Evolutionary conservation across 2,329 filamentous ascomycete genomes (phyloP).

Genomic region (Chaetomium strumarium): DNA sequence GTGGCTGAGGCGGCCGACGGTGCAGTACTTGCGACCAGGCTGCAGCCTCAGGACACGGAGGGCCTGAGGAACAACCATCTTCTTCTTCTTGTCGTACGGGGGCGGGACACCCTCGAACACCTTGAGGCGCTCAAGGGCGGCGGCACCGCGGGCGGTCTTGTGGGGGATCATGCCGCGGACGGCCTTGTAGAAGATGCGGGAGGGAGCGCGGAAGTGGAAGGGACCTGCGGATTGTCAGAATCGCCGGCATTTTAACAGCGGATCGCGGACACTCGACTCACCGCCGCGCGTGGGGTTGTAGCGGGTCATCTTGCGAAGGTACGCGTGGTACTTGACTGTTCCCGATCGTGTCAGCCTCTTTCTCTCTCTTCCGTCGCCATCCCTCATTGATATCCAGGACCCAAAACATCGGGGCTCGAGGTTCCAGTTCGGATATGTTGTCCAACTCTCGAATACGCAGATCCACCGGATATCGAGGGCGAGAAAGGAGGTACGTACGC

Average conservation of each 20-base stretch:
- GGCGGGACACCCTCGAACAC: conserved; percentile 99
- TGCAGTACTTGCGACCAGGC: conserved; percentile 99
- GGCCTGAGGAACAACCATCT: conserved; percentile 98
- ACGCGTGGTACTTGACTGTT: conserved; percentile 99
- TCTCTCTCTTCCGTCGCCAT: neutral
- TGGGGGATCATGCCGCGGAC: conserved; percentile 99
- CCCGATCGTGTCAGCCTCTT: conserved; percentile 43
- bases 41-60: conserved; percentile 93
- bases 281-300: conserved; percentile 99
- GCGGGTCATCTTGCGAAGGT: conserved; percentile 99
- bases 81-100: conserved; percentile 99
- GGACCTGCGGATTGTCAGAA: conserved; percentile 60
- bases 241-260: conserved; percentile 32
- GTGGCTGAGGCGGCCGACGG: conserved; percentile 92
- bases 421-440: neutral
- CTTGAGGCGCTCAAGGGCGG: conserved; percentile 97
- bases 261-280: conserved; percentile 45
- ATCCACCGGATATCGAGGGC: neutral
- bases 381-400: neutral
- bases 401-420: neutral
- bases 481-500: conserved; percentile 67
- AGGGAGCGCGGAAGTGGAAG: conserved; percentile 99
- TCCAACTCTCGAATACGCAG: neutral
- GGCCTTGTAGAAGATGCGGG: conserved; percentile 99
- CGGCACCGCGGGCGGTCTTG: conserved; percentile 97